Base-by-base conservation (phyloP, 2,329 filamentous ascomycete genomes). In the Tricladium varicosporioides region DNA sequence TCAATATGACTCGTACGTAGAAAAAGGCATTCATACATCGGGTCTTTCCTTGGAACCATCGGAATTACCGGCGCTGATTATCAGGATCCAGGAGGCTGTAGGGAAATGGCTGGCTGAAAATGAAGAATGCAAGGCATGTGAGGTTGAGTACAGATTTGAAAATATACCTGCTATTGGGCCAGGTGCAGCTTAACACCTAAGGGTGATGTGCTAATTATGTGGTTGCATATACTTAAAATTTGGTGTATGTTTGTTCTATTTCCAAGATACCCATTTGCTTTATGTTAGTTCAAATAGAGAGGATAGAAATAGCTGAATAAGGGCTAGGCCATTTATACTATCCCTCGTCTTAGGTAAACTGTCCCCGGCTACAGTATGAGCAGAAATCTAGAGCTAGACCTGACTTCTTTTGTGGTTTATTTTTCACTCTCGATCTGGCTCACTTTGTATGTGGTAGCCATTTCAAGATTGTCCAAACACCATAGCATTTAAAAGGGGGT, bases 181-280 rank as follows among this genome's bases (percentile, higher is more conserved):
- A 19, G 31, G 13, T 10, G 18, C 14, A 19, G 33, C 51, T 15
- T 52, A 42, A 18, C 27, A 33, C 7, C 22, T 27, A 7, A 27
- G 22, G 22, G 7, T 48, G n/a, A 18, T 50, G 18, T 54, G 22
- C 22, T 46, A 45, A 43, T 51, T 47, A 31, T 47, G 47, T 47
- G n/a, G 33, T 46, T 31, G 14, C 33, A 27, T 15, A 52, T 54
- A 54, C 51, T 45, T 45, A 36, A n/a, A 19, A 27, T 56, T 49
- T 61, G 55, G 60, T 48, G 55, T 59, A 52, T 11, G 49, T 54
- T 63, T 54, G 52, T 49, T 55, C 57, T 47, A 55, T 60, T 60
- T 63, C 53, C 42, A 53, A 56, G 61, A 67, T 66, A 66, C 61
- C 63, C 62, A 63, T 62, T 63, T 65, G 65, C 63, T 57, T 51